Conservation (phyloP, 1,284 basidiomycete species). For the Trametes versicolor region DNA sequence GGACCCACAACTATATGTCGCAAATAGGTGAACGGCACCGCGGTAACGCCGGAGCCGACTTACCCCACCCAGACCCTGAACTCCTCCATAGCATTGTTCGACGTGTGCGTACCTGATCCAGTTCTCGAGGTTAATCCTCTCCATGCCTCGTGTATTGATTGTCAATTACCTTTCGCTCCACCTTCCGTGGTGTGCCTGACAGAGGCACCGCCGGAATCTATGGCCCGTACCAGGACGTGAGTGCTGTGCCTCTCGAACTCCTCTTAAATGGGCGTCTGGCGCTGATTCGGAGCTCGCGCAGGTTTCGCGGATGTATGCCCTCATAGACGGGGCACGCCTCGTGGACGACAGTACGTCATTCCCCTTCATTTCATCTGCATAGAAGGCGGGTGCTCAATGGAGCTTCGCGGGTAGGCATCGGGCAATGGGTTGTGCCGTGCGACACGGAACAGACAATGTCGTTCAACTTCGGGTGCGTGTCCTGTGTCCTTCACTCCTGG, state of each 20-base stretch:
- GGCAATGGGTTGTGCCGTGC: constrained; percentile 88
- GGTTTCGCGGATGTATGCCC: constrained; percentile 75
- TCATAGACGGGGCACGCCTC: constrained; percentile 74
- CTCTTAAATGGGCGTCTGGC: constrained; percentile 22
- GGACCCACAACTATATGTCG: constrained; percentile 23
- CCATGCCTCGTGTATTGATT: constrained; percentile 12
- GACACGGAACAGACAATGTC: constrained; percentile 70
- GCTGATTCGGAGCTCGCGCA: constrained; percentile 41
- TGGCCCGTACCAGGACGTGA: constrained; percentile 83
- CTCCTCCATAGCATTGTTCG: constrained; percentile 77
- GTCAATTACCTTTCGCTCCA: constrained; percentile 7
- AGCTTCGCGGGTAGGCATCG: constrained; percentile 49
- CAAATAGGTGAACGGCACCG: constrained; percentile 67
- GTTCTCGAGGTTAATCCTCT: constrained; percentile 9
- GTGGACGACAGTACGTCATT: constrained; percentile 60
- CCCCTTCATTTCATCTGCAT: constrained; percentile 2
- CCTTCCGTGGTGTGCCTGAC: constrained; percentile 24
- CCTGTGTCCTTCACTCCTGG: constrained; percentile 7
- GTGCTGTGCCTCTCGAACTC: constrained; percentile 31
- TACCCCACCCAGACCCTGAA: constrained; percentile 69
- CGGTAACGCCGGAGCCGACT: constrained; percentile 68
- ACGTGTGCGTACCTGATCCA: constrained; percentile 61
- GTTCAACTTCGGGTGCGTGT: constrained; percentile 75
- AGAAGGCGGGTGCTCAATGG: not conserved
- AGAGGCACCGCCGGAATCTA: constrained; percentile 84